Evolutionary conservation across 2,329 filamentous ascomycete genomes (phyloP), one percentile per base, ranked within the genome.

Genomic region (Aureobasidium vineae): DNA sequence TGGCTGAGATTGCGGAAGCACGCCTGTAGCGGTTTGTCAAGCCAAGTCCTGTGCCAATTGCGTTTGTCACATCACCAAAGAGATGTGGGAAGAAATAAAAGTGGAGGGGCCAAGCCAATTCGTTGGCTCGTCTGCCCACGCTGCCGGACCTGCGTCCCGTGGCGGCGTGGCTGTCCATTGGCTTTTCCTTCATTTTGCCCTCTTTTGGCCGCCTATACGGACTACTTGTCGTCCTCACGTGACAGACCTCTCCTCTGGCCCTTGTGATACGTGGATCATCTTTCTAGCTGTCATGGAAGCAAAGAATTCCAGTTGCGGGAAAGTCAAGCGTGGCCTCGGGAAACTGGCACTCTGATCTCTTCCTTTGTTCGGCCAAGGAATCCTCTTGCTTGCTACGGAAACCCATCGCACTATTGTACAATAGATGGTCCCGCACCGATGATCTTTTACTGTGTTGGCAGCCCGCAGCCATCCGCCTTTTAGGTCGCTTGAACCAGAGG

Each of bases 11-110:
- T 59, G 23, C 33, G 50, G 15, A n/a, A 21, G 31, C 11, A 23
- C 10, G 49, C 57, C 41, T 61, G 57, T 28, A 61, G 57, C 57
- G 57, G 57, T 38, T 47, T 47, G 57, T 61, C 40, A 61, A 49
- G 57, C 57, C 57, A 61, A 61, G 57, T 23, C 41, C 31, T 41
- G 45, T 61, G 57, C 57, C 41, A 61, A 47, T 61, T 47, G 57
- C 28, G 26, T 28, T 59, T 31, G 54, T 59, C 56, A 41, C 40
- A 45, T 43, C 40, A 21, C 40, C 45, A 23, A 49, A 49, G 21
- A 31, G 31, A 31, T n/a, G 5, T 28, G 26, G 7, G 7, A 7
- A 23, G 41, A n/a, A 47, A 41, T 26, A 33, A 15, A 43, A 57
- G 16, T 21, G 16, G 28, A n/a, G 38, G 15, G 33, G 40, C 26